Conservation (phyloP, 2,329 filamentous ascomycete species). For the Arthrobotrys entomopaga region DNA sequence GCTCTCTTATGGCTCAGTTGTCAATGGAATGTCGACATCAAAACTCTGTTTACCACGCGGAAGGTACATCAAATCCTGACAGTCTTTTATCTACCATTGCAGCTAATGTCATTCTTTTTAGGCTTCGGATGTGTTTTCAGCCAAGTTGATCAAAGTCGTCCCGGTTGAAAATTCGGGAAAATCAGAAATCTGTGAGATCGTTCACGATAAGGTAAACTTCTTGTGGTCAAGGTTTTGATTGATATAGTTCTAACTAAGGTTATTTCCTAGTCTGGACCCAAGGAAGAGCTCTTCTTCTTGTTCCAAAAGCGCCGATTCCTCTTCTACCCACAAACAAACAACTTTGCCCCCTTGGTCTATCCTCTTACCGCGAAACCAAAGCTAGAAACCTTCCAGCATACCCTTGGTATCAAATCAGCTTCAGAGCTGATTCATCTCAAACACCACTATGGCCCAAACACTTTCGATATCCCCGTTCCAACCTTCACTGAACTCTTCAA, state of each 20-base stretch:
- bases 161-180: conserved; percentile 88
- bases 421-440: conserved; percentile 82
- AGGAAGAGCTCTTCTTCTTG: conserved; percentile 83
- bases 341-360: conserved; percentile 85
- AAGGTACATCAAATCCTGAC: conserved; percentile 64
- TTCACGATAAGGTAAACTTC: conserved; percentile 74
- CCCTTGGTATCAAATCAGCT: conserved; percentile 76
- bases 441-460: conserved; percentile 94
- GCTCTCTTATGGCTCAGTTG: conserved; percentile 93
- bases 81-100: conserved; percentile 55
- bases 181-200: conserved; percentile 84
- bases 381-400: conserved; percentile 81
- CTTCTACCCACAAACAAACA: conserved; percentile 75
- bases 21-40: conserved; percentile 93
- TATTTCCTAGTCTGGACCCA: conserved; percentile 71
- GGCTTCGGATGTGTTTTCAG: conserved; percentile 70
- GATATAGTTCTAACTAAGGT: neutral
- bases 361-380: conserved; percentile 82
- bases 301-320: conserved; percentile 99
- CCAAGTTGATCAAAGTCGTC: conserved; percentile 89
- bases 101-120: conserved; percentile 23
- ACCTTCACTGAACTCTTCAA: conserved; percentile 96
- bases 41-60: conserved; percentile 81
- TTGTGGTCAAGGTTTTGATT: neutral
- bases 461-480: conserved; percentile 96